Evolutionary conservation across 495 filamentous ascomycete species (phyloP).

Genomic region (Penicillium angulare): DNA sequence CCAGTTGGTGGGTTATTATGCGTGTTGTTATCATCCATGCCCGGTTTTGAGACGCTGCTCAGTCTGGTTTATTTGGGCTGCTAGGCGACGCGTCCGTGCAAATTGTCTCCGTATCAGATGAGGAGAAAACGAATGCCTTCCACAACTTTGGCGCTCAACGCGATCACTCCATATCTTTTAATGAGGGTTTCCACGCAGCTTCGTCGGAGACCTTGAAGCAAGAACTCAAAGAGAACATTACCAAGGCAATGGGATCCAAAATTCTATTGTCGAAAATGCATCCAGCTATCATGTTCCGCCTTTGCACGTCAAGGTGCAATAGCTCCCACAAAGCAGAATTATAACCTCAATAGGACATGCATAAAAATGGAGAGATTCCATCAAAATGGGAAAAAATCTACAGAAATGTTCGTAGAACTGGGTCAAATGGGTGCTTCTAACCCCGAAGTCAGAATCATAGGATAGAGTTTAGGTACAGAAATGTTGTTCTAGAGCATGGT

Average conservation of each 20-base stretch:
- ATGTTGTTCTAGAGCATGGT: too few relatives aligned
- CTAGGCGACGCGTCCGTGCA: constrained; percentile 4
- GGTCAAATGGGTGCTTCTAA: too few relatives aligned
- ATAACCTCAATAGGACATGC: neutral
- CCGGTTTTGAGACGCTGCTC: constrained; percentile 2
- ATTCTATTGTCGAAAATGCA: constrained; percentile 3
- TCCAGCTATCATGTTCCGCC: constrained; percentile 7
- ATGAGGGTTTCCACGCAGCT: neutral
- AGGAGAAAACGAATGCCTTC: constrained; percentile 4
- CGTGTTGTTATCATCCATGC: constrained; percentile 6
- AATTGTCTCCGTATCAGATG: constrained; percentile 1
- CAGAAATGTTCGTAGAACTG: too few relatives aligned
- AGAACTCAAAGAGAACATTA: neutral
- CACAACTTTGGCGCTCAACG: constrained; percentile 4
- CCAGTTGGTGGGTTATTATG: constrained; percentile 6
- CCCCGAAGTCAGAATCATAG: too few relatives aligned
- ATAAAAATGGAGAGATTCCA: neutral
- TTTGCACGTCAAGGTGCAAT: constrained; percentile 5
- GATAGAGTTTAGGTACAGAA: too few relatives aligned
- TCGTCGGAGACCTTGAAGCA: neutral
- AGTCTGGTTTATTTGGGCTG: constrained; percentile 5
- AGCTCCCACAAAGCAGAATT: neutral
- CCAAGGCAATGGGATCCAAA: neutral
- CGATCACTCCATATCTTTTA: neutral
- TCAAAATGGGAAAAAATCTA: too few relatives aligned